Conservation (phyloP, 2,329 filamentous ascomycete genomes). For the Diaporthe australafricana region DNA sequence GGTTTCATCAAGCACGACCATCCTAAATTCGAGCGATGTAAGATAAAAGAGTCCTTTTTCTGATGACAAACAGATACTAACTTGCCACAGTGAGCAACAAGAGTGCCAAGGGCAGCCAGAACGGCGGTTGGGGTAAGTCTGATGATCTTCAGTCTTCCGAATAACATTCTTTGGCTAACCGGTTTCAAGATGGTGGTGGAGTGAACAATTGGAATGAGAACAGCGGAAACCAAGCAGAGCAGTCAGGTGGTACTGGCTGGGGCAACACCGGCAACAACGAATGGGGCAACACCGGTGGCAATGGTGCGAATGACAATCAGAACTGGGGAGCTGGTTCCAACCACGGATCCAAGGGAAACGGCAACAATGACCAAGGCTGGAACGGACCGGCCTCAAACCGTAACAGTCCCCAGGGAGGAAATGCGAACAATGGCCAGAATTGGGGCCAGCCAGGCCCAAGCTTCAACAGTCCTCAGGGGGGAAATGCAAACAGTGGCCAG, state of each 20-base stretch:
- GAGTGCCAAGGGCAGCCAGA: constrained; percentile 26
- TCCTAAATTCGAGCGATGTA: constrained; percentile 14
- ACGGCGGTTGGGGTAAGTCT: constrained; percentile 23
- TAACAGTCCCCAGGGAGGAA: constrained; percentile 6
- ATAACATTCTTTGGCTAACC: neutral
- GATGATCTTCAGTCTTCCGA: neutral
- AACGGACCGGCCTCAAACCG: neutral
- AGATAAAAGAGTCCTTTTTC: neutral
- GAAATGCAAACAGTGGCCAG: neutral
- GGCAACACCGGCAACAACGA: neutral
- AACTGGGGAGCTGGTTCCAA: constrained; percentile 22
- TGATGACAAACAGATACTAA: neutral
- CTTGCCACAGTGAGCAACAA: constrained; percentile 17
- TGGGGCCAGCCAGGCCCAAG: constrained; percentile 2
- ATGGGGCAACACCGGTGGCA: constrained; percentile 1
- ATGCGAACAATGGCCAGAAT: neutral
- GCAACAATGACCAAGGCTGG: constrained; percentile 16
- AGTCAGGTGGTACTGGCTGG: constrained; percentile 2
- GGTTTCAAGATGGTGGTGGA: neutral
- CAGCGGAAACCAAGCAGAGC: neutral
- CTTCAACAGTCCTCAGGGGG: neutral
- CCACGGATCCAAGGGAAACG: constrained; percentile 8
- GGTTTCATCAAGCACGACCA: constrained; percentile 10
- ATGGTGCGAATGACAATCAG: constrained; percentile 17
- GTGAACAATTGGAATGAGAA: neutral